Evolutionary conservation across 2,329 filamentous ascomycete species (phyloP).

Genomic region (Tricladium varicosporioides): DNA sequence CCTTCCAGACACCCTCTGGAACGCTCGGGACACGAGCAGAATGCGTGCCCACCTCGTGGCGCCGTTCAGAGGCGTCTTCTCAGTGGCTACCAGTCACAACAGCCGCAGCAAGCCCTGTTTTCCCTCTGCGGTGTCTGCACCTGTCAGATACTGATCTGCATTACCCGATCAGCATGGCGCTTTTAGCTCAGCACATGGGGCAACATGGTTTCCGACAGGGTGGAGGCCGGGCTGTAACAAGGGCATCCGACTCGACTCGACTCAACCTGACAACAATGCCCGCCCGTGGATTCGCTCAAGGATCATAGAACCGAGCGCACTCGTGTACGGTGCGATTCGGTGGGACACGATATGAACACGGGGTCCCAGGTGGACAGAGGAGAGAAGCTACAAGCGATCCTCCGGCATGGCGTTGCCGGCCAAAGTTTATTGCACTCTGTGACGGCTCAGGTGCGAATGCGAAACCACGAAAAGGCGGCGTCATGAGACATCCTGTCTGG

Average conservation of each 20-base stretch:
- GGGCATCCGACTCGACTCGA: constrained; percentile 28
- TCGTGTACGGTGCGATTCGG: constrained; percentile 11
- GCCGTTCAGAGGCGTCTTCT: constrained; percentile 5
- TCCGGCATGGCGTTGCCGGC: constrained; percentile 9
- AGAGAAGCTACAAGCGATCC: constrained; percentile 1
- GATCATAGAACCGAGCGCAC: constrained; percentile 25
- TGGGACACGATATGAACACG: background rate
- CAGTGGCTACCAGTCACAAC: constrained; percentile 18
- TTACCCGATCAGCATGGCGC: constrained; percentile 33
- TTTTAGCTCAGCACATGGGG: constrained; percentile 27
- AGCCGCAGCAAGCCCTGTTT: constrained; percentile 8
- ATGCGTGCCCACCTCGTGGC: constrained; percentile 12
- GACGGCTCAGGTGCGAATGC: constrained; percentile 8
- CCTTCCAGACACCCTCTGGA: no score
- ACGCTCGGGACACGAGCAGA: background rate
- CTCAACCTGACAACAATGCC: constrained; percentile 4
- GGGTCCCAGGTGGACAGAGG: background rate
- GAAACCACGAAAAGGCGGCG: constrained; percentile 6
- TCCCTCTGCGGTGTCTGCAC: constrained; percentile 15
- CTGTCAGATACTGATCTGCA: constrained; percentile 32
- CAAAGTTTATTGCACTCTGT: constrained; percentile 4
- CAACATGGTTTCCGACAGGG: constrained; percentile 13
- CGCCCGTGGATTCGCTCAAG: constrained; percentile 26
- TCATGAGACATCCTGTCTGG: constrained; percentile 3
- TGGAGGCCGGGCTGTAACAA: constrained; percentile 19